A percentile compares a stretch with the other conserved stretches of the same genome.
Conservation (phyloP, 2,329 filamentous ascomycete species). For the Magnaporthiopsis poae region DNA sequence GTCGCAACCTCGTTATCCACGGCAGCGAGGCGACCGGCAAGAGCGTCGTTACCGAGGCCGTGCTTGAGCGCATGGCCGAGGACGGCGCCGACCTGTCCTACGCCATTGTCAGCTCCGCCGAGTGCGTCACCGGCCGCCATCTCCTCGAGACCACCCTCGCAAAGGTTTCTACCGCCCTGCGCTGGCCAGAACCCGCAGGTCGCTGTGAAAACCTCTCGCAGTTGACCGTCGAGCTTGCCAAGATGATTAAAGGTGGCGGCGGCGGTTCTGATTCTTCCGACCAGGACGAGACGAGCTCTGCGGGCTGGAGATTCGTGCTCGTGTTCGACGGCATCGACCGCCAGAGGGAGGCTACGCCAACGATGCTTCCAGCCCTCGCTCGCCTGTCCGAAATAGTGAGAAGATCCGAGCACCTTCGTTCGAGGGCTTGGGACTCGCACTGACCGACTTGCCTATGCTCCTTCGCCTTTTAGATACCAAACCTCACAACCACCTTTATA, state of each 20-base stretch:
- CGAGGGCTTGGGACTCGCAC: background rate
- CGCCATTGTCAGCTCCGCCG: slow-evolving; percentile 56
- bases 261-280: slow-evolving; percentile 16
- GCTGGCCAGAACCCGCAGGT: slow-evolving; percentile 36
- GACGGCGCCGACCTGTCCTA: slow-evolving; percentile 40
- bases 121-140: slow-evolving; percentile 71
- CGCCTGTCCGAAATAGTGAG: slow-evolving; percentile 68
- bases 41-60: slow-evolving; percentile 54
- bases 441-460: background rate
- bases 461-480: slow-evolving; percentile 53
- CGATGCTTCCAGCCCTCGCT: slow-evolving; percentile 69
- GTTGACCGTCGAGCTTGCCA: slow-evolving; percentile 61
- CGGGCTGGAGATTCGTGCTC: slow-evolving; percentile 57
- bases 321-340: slow-evolving; percentile 82
- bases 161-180: slow-evolving; percentile 45
- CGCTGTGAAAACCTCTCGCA: slow-evolving; percentile 74
- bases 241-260: slow-evolving; percentile 42
- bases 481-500: slow-evolving; percentile 66
- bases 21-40: slow-evolving; percentile 85
- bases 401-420: background rate
- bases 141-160: slow-evolving; percentile 62
- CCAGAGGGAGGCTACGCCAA: slow-evolving; percentile 69
- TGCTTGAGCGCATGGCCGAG: slow-evolving; percentile 42
- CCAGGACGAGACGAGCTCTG: background rate
- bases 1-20: slow-evolving; percentile 67